A percentile compares a stretch with the other conserved stretches of the same genome.
These are phyloP conservation scores for Parascedosporium putredinis DNA, from an alignment of 2,329 filamentous ascomycete species.

Conservation along the genomic window DNA sequence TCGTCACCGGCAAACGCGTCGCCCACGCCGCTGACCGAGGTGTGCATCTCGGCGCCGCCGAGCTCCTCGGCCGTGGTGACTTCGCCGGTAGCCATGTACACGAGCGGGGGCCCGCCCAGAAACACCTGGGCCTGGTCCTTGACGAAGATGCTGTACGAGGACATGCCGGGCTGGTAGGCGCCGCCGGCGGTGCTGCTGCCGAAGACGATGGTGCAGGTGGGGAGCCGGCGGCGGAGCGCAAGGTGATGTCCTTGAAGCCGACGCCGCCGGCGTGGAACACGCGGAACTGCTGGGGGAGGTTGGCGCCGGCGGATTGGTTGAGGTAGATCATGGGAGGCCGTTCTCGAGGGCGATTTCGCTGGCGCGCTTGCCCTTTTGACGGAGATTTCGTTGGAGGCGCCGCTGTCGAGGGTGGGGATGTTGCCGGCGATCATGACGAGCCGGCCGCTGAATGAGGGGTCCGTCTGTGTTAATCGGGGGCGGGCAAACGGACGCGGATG, in stretches of 20 bases:
- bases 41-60: slow-evolving; percentile 27
- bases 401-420: slow-evolving; percentile 8
- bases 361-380: slow-evolving; percentile 4
- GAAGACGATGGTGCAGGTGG: slow-evolving; percentile 9
- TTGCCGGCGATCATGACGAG: slow-evolving; percentile 8
- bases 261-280: slow-evolving; percentile 6
- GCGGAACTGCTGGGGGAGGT: slow-evolving; percentile 7
- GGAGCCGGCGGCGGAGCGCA: slow-evolving; percentile 4
- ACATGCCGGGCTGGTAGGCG: slow-evolving; percentile 9
- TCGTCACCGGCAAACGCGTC: slow-evolving; percentile 29
- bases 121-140: slow-evolving; percentile 30
- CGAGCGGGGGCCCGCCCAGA: slow-evolving; percentile 27
- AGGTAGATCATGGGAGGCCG: slow-evolving; percentile 8
- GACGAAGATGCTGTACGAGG: slow-evolving; percentile 18
- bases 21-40: slow-evolving; percentile 24
- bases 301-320: slow-evolving; percentile 7
- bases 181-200: slow-evolving; percentile 9
- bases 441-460: background rate
- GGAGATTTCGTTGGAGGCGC: slow-evolving; percentile 6
- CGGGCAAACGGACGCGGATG: too few species aligned
- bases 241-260: slow-evolving; percentile 7
- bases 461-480: too few species aligned
- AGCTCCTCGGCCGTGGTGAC: slow-evolving; percentile 26
- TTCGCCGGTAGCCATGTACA: slow-evolving; percentile 32
- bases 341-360: slow-evolving; percentile 6